Percentiles rank a stretch among this genome's conserved stretches.
phyloP scores from a whole-genome alignment of 495 filamentous ascomycete species.

The Lasiosphaeria hispida region DNA sequence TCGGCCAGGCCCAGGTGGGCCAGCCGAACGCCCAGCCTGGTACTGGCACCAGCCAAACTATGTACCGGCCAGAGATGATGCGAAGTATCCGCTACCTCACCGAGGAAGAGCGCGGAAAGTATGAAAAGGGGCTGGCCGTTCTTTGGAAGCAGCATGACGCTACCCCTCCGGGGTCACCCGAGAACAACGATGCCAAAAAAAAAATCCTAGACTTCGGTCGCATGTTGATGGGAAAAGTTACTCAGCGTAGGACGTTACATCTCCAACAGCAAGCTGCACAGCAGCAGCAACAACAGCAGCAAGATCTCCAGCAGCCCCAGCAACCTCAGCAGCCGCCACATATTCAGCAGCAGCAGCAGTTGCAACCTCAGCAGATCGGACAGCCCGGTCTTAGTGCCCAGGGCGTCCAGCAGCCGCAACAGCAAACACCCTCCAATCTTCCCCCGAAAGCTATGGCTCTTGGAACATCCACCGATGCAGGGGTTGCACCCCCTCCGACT shows the following conservation, averaged over 20 bases:
- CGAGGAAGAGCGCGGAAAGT: constrained; percentile 63
- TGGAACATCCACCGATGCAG: background rate
- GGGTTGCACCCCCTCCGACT: constrained; percentile 7
- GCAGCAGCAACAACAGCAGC: constrained; percentile 23
- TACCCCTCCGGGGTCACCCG: constrained; percentile 50
- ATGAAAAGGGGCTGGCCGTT: constrained; percentile 58
- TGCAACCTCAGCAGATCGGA: constrained; percentile 14
- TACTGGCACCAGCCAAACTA: background rate
- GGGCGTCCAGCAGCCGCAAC: constrained; percentile 10
- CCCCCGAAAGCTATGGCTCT: background rate
- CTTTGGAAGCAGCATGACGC: constrained; percentile 62
- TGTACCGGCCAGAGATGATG: constrained; percentile 50
- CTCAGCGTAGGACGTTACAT: constrained; percentile 23
- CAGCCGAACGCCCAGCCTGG: constrained; percentile 11
- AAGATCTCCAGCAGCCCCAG: constrained; percentile 10
- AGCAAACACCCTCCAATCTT: constrained; percentile 7
- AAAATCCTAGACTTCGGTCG: constrained; percentile 65
- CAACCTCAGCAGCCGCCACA: constrained; percentile 16
- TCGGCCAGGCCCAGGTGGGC: constrained; percentile 27
- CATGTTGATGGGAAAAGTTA: constrained; percentile 58
- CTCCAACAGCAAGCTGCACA: constrained; percentile 21
- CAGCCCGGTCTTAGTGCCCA: background rate
- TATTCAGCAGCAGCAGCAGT: constrained; percentile 15
- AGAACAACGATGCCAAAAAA: constrained; percentile 60
- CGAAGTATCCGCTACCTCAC: constrained; percentile 41